Evolutionary conservation across 805 yeast species (phyloP).

Genomic region (Saccharomyces paradoxus): DNA sequence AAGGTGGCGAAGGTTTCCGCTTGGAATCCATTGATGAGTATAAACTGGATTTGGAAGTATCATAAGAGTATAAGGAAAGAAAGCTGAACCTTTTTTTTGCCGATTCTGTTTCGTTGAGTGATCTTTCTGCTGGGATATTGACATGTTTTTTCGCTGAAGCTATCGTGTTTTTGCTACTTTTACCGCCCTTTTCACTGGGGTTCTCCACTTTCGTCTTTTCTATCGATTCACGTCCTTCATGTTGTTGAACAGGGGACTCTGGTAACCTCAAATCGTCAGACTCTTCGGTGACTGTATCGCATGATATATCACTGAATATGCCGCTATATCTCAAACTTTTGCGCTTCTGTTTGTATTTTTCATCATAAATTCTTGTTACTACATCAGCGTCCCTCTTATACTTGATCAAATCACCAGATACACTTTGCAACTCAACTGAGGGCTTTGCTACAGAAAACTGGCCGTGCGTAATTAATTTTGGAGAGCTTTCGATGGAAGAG

Average conservation of each 20-base stretch:
- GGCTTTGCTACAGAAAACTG: conserved; percentile 28
- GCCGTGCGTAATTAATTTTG: conserved; percentile 16
- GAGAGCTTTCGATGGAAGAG: conserved; percentile 11
- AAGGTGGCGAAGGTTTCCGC: neutral
- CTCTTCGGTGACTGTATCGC: conserved; percentile 1
- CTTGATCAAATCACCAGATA: conserved; percentile 33
- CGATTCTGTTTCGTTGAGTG: neutral
- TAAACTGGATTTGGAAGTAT: conserved; percentile 12
- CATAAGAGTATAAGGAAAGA: conserved; percentile 29
- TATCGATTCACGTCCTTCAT: neutral
- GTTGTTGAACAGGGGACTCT: neutral
- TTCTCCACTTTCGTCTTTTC: neutral
- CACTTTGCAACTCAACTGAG: conserved; percentile 29
- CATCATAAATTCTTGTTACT: conserved; percentile 12
- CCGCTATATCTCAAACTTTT: conserved; percentile 1
- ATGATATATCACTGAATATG: neutral
- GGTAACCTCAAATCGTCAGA: neutral
- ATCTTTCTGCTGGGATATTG: neutral
- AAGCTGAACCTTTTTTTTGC: conserved; percentile 33
- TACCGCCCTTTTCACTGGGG: neutral
- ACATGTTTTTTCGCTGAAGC: neutral
- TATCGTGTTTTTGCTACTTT: neutral
- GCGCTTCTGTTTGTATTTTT: conserved; percentile 1
- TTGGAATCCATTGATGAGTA: conserved; percentile 3
- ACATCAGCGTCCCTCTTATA: conserved; percentile 20